Evolutionary conservation across 129 eudicot species (phyloP), one percentile per base, ranked within the genome.

Genomic region (Ambrosia artemisiifolia): DNA sequence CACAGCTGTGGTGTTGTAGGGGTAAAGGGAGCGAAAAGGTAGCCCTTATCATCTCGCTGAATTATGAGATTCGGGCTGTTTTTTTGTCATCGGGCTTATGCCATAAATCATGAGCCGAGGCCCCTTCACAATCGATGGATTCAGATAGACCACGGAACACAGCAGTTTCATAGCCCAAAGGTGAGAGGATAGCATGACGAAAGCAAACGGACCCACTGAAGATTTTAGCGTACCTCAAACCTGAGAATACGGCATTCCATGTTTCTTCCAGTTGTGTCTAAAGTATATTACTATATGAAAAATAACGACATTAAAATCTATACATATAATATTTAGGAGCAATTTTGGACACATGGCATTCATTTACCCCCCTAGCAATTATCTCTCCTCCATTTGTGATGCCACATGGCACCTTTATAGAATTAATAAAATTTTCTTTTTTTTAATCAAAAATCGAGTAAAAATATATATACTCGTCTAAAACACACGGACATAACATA

Each of bases 21-120:
- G 88, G 84, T 64, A 90, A 78, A 11, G 97, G 99, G 35, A 90
- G 84, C 3, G 83, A 87, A 42, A 94, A 90, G 6, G 97, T 85
- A n/a, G 99, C 88, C 61, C 88, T 80, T 54, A 94, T 84, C 99
- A 94, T 94, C 82, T 94, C 99, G 4, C 99, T 97, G 34, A 94
- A 94, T 72, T 94, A 97, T 17, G 95, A 82, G 33, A 94, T 32
- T 38, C 99, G 80, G 7, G 99, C 97, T 17, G 99, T 94, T 68
- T 78, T 90, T 4, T 49, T 72, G 59, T 82, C 86, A 61, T 94
- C 85, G 12, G 97, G 99, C 12, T 88, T 81, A 67, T 78, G 82
- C 97, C 89, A 83, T 34, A 94, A 62, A 57, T 90, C 96, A 40
- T 67, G 92, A 11, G 96, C 89, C 3, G 91, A 63, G 67, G 89